Conservation (phyloP, 176 grass and related monocot species). For the Rhynchospora pubera region DNA sequence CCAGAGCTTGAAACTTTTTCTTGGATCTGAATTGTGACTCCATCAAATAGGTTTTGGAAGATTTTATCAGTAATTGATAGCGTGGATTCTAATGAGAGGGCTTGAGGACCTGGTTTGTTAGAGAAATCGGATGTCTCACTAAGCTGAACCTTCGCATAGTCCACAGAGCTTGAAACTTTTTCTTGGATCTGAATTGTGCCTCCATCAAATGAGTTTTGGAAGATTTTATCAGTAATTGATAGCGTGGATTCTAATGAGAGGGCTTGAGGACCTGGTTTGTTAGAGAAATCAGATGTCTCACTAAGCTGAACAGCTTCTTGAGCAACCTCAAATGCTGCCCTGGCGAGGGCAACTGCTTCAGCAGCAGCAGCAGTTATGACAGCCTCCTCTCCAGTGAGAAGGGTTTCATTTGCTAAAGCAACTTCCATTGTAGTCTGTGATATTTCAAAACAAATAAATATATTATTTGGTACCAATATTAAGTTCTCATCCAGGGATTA, state of each 20-base stretch:
- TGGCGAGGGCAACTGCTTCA: constrained; percentile 80
- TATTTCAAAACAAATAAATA: neutral
- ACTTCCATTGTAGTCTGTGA: constrained; percentile 29
- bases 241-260: neutral
- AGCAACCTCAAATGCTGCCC: constrained; percentile 66
- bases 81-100: neutral
- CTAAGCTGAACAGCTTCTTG: constrained; percentile 54
- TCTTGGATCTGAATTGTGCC: constrained; percentile 17
- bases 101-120: constrained; percentile 3
- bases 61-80: constrained; percentile 8
- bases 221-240: constrained; percentile 13
- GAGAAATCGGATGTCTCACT: constrained; percentile 18
- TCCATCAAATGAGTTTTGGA: constrained; percentile 33
- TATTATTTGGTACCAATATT: neutral
- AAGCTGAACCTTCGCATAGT: constrained; percentile 17
- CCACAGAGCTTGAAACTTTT: neutral
- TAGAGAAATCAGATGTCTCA: constrained; percentile 8
- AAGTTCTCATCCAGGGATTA: neutral
- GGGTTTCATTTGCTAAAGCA: constrained; percentile 35
- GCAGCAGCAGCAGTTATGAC: constrained; percentile 66
- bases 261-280: constrained; percentile 3
- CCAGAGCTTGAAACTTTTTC: neutral
- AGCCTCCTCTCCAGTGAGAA: constrained; percentile 51
- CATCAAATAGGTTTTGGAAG: constrained; percentile 36
- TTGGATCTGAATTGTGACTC: constrained; percentile 8